phyloP scores from a whole-genome alignment of 805 yeast genomes.

The Pichia gijzeniarum region DNA sequence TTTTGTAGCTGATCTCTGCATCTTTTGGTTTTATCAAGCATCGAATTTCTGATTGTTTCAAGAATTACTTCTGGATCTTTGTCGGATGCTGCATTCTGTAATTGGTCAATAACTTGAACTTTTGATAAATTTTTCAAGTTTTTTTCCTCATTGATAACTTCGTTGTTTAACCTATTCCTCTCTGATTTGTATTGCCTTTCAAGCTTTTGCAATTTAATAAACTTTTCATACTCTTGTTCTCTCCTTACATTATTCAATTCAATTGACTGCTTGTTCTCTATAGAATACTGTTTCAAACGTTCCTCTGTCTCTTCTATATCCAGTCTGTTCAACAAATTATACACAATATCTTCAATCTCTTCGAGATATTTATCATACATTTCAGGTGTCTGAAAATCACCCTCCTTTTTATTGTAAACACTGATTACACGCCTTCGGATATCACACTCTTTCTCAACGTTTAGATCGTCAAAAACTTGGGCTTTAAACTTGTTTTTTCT shows the following conservation, averaged over 20 bases:
- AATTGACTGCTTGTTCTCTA: constrained; percentile 67
- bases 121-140: constrained; percentile 38
- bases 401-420: constrained; percentile 74
- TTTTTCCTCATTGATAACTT: constrained; percentile 46
- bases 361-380: constrained; percentile 78
- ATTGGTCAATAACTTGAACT: constrained; percentile 48
- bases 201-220: constrained; percentile 54
- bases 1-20: constrained; percentile 53
- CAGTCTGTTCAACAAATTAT: constrained; percentile 63
- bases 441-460: constrained; percentile 89
- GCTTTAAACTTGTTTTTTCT: constrained; percentile 86
- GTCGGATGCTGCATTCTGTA: constrained; percentile 32
- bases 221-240: constrained; percentile 63
- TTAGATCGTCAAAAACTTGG: constrained; percentile 87
- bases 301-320: constrained; percentile 66
- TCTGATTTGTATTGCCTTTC: constrained; percentile 68
- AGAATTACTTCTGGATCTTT: constrained; percentile 39
- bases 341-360: constrained; percentile 72
- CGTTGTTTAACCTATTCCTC: constrained; percentile 57
- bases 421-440: constrained; percentile 69
- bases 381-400: constrained; percentile 56
- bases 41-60: constrained; percentile 45
- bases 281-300: constrained; percentile 61
- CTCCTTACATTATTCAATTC: constrained; percentile 68
- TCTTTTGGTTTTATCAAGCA: constrained; percentile 57